Evolutionary conservation across 2,329 filamentous ascomycete genomes (phyloP), one percentile per base, ranked within the genome.

Genomic region (Neoarthrinium moseri): DNA sequence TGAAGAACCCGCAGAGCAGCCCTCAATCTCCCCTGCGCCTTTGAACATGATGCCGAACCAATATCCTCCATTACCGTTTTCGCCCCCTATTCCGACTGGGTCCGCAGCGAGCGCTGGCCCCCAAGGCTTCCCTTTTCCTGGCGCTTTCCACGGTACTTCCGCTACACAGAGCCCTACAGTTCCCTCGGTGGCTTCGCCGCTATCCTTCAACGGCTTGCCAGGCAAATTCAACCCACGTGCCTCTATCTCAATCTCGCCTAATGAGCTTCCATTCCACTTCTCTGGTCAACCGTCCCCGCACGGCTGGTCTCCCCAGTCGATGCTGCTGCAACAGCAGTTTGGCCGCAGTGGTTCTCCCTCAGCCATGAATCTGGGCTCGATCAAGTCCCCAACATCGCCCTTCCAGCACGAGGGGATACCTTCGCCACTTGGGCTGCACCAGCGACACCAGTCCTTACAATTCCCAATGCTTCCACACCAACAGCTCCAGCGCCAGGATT

Each of bases 81-180:
- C 91, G 18, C 91, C 92, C 8, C 89, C 91, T 1, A 69, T 95
- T 21, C 88, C 88, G 17, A 84, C 89, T 1, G 84, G 84, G 0
- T 95, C 91, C 23, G 87, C 84, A 11, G 83, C 81, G 24, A 92
- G 89, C 68, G 86, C 82, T 36, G 67, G 74, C 26, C 67, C 73
- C 55, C 70, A 77, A 36, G 72, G 80, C 47, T 80, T 78, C 60
- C 74, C 74, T 53, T 84, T 84, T 56, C 78, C 74, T 1, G 61
- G 66, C 17, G 70, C 74, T 27, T 84, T 91, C 64, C 76, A 80
- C 57, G 71, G 79, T 42, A 67, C 80, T 54, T 77, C 86, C 36
- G 75, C 79, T 42, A 71, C 81, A 42, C 70, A 86, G 62, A 87
- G 81, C 53, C 83, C 84, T 12, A 78, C 75, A 15, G 67, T 86